Conservation (phyloP, 768 basidiomycete genomes). For the Boletus speciosus region DNA sequence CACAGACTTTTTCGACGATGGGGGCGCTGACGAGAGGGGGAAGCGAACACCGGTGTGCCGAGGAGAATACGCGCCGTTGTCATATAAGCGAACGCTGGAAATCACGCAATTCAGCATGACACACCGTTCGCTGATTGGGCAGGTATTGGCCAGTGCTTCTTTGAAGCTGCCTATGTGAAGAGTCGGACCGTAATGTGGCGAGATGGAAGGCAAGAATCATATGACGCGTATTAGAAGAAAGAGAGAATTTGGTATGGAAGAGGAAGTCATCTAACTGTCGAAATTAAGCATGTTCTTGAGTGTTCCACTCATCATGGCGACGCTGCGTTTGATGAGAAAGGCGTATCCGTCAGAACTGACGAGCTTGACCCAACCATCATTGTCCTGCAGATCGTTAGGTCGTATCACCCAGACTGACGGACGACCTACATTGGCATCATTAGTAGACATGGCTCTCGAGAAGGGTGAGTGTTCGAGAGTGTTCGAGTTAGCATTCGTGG, state of each 20-base stretch:
- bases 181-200: conserved; percentile 6
- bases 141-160: conserved; percentile 70
- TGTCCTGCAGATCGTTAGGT: conserved; percentile 11
- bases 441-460: conserved; percentile 14
- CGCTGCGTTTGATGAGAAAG: conserved; percentile 71
- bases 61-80: background rate
- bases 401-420: too few species aligned
- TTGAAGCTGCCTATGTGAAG: conserved; percentile 58
- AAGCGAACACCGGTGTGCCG: background rate
- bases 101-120: conserved; percentile 13
- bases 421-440: conserved; percentile 18
- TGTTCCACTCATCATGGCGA: conserved; percentile 76
- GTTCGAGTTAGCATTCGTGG: conserved; percentile 12
- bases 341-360: conserved; percentile 77
- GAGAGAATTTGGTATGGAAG: conserved; percentile 4
- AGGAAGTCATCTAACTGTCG: conserved; percentile 46
- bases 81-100: conserved; percentile 1
- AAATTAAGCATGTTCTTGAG: conserved; percentile 78
- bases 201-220: conserved; percentile 7
- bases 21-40: conserved; percentile 42
- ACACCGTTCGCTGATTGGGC: conserved; percentile 69
- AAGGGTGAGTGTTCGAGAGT: too few species aligned
- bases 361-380: conserved; percentile 69
- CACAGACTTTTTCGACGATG: conserved; percentile 83
- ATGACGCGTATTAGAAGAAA: conserved; percentile 9